Evolutionary conservation across 1,139 yeast genomes (phyloP), one percentile per base, ranked within the genome.

Genomic region (Zygosaccharomyces sapae): DNA sequence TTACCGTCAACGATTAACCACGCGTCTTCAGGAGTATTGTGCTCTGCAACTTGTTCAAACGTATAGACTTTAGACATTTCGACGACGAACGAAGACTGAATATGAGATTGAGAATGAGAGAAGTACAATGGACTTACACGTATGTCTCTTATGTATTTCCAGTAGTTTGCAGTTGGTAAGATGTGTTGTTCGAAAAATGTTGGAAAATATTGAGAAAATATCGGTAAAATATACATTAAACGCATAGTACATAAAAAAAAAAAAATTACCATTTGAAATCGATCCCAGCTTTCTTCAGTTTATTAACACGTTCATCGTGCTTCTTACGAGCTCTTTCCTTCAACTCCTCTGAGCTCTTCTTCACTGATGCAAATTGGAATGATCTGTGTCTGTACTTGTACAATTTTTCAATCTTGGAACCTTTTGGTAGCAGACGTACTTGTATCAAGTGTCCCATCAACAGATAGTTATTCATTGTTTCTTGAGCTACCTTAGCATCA

Each of bases 401-500:
- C 81, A 90, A 79, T 61, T 83, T 79, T 46, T 79, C 80, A 53
- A 77, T 69, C 51, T 72, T 72, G 47, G 77, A 75, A 45, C 75
- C 77, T 69, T 61, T 62, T 34, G 64, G 65, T 42, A 76, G 75
- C 54, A 73, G 72, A 63, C 74, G 77, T 60, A 79, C 92, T 73
- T 79, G 83, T 65, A 79, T 76, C 55, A 90, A 78, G 67, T 90
- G 97, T 9, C 95, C 95, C 70, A 86, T 83, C 47, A 92, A 69
- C 55, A 92, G 75, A 63, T 92, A 92, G 69, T 92, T 92, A 70
- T 92, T 83, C 98, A 92, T 92, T 44, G 97, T 82, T 58, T 92
- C 97, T 53, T 86, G 86, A 1, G 96, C 98, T 51, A 89, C 75
- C 56, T 80, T 77, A 44, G 97, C 97, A 50, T 86, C 95, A 43